These are phyloP conservation scores for Plenodomus tracheiphilus DNA, from an alignment of 2,329 filamentous ascomycete genomes.

Conservation along the genomic window DNA sequence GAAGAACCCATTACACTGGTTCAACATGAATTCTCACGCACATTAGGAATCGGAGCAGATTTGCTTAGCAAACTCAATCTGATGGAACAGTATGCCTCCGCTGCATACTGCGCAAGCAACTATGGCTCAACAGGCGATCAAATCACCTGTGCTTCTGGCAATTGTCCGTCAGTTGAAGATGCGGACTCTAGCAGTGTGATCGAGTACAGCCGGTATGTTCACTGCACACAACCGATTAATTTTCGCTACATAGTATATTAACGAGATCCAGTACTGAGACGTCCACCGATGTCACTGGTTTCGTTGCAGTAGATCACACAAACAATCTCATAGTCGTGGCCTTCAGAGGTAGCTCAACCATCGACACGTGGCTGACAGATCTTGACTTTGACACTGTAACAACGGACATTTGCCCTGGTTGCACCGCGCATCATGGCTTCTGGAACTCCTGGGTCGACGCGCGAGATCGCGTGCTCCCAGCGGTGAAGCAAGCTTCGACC, in stretches of 20 bases:
- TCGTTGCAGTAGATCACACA: slow-evolving; percentile 50
- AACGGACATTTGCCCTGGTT: slow-evolving; percentile 51
- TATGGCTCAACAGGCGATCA: slow-evolving; percentile 47
- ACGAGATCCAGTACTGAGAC: slow-evolving; percentile 13
- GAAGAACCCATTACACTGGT: too few species aligned
- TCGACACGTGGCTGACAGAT: slow-evolving; percentile 66
- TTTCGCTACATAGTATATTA: background rate
- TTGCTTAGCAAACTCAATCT: slow-evolving; percentile 31
- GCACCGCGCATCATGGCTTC: slow-evolving; percentile 64
- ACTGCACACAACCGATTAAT: background rate
- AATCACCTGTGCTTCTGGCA: slow-evolving; percentile 50
- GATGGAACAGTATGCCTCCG: slow-evolving; percentile 54
- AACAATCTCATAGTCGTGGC: slow-evolving; percentile 60
- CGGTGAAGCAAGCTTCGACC: slow-evolving; percentile 49
- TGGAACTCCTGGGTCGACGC: slow-evolving; percentile 61
- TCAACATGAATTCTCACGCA: background rate
- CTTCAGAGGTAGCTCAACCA: slow-evolving; percentile 61
- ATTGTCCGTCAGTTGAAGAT: slow-evolving; percentile 54
- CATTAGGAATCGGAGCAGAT: slow-evolving; percentile 17
- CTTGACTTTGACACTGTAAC: slow-evolving; percentile 48
- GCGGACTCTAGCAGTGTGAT: slow-evolving; percentile 48
- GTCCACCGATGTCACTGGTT: slow-evolving; percentile 51
- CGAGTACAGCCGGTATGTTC: slow-evolving; percentile 45
- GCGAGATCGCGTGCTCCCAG: slow-evolving; percentile 45
- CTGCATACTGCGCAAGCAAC: slow-evolving; percentile 57